A percentile compares a stretch with the other conserved stretches of the same genome.
Conservation (phyloP, 305 asterid species). For the Solanum hybrid region DNA sequence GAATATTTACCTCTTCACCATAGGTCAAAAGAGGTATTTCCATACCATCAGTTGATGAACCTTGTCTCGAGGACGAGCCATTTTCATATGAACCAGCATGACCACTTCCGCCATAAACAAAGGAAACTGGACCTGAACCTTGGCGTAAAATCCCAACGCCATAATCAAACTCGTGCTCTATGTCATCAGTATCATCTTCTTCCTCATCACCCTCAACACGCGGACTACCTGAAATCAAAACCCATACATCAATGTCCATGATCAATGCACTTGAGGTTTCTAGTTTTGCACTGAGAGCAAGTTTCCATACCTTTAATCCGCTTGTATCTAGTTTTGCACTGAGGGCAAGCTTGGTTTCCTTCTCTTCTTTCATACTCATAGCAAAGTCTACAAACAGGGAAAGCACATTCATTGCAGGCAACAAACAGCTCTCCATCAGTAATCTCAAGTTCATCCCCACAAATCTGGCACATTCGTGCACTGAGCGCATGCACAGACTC, state of each 20-base stretch:
- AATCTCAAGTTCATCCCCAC: slow-evolving; percentile 74
- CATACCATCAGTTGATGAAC: slow-evolving; percentile 12
- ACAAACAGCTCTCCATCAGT: slow-evolving; percentile 65
- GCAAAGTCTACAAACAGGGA: slow-evolving; percentile 78
- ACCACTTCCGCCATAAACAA: slow-evolving; percentile 15
- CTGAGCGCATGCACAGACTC: slow-evolving; percentile 69
- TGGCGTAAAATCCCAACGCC: slow-evolving; percentile 23
- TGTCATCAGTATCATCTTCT: slow-evolving; percentile 68
- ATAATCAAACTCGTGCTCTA: slow-evolving; percentile 73
- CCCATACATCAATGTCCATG: slow-evolving; percentile 3
- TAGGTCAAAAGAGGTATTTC: slow-evolving; percentile 66
- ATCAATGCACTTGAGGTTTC: not conserved
- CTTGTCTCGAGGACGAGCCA: slow-evolving; percentile 20
- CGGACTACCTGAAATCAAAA: slow-evolving; percentile 52
- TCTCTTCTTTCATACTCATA: slow-evolving; percentile 83
- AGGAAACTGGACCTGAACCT: slow-evolving; percentile 19
- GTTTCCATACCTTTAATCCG: slow-evolving; percentile 53
- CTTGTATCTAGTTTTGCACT: slow-evolving; percentile 85
- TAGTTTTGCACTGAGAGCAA: not conserved
- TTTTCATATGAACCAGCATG: slow-evolving; percentile 31
- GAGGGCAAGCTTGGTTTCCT: slow-evolving; percentile 79
- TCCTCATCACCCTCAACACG: slow-evolving; percentile 95
- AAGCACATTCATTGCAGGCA: slow-evolving; percentile 94
- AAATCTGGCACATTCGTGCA: slow-evolving; percentile 67
- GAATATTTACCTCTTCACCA: slow-evolving; percentile 60